phyloP scores from a whole-genome alignment of 768 basidiomycete species.

The Rhizopogon vinicolor region DNA sequence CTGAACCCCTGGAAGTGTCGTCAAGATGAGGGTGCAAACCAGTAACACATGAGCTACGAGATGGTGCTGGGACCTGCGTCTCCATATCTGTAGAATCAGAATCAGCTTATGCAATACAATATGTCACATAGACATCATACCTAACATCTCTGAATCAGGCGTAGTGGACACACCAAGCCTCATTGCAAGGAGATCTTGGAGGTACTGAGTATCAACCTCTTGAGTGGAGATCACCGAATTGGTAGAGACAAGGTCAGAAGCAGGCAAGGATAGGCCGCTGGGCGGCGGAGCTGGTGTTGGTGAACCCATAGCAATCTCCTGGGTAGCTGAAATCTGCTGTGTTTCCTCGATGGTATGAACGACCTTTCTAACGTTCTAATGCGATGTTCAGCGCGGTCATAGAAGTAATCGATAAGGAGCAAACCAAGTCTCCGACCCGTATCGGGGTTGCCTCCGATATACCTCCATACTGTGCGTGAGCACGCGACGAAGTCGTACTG shows the following conservation, averaged over 20 bases:
- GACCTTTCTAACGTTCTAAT: constrained; percentile 11
- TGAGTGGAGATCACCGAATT: constrained; percentile 20
- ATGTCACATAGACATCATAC: constrained; percentile 19
- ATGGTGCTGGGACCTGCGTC: constrained; percentile 19
- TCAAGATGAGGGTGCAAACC: not conserved
- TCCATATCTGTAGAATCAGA: constrained; percentile 23
- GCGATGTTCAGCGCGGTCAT: not conserved
- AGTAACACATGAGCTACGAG: constrained; percentile 2
- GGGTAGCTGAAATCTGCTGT: constrained; percentile 37
- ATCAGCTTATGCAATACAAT: not conserved
- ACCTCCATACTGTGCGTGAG: constrained; percentile 41
- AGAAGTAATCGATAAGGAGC: constrained; percentile 7
- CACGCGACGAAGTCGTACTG: constrained; percentile 11
- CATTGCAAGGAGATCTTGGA: constrained; percentile 24
- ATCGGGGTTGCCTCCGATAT: constrained; percentile 46
- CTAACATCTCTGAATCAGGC: constrained; percentile 45
- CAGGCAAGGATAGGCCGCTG: constrained; percentile 17
- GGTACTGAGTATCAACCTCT: constrained; percentile 36
- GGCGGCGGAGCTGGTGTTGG: constrained; percentile 15
- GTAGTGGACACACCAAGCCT: constrained; percentile 3
- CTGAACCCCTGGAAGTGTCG: constrained; percentile 6
- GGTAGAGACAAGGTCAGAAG: constrained; percentile 18
- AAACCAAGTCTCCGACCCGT: constrained; percentile 53
- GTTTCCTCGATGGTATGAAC: constrained; percentile 43
- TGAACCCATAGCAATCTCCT: constrained; percentile 21